Percentiles rank a stretch among this genome's conserved stretches.
Conservation (phyloP, 768 basidiomycete genomes). For the Termitomyces sp. region DNA sequence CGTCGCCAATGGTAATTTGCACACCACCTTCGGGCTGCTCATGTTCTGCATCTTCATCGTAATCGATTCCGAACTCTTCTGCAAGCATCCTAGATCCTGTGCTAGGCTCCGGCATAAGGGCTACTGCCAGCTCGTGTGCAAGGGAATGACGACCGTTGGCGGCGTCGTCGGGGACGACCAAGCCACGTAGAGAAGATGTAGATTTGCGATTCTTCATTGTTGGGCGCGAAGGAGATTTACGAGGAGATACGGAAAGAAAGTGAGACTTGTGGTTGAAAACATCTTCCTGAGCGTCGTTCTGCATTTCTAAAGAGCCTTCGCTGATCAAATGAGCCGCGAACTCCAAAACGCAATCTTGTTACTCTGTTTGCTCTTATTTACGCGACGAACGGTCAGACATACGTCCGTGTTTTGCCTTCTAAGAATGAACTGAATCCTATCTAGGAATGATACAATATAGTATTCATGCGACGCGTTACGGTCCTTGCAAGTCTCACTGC, state of each 20-base stretch:
- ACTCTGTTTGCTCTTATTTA: conserved; percentile 19
- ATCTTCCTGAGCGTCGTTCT: conserved; percentile 27
- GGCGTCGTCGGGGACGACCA: conserved; percentile 35
- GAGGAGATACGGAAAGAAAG: conserved; percentile 28
- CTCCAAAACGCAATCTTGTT: neutral
- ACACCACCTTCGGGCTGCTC: conserved; percentile 30
- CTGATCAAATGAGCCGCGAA: neutral
- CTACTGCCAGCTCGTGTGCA: conserved; percentile 83
- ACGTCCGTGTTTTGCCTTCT: neutral
- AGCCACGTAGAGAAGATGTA: conserved; percentile 42
- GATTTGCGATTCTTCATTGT: conserved; percentile 39
- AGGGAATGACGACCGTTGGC: conserved; percentile 59
- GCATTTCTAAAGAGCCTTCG: conserved; percentile 5
- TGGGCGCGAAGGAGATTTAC: conserved; percentile 31
- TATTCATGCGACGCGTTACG: neutral
- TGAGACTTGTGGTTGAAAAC: conserved; percentile 23
- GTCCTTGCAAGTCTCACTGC: neutral
- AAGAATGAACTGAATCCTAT: neutral
- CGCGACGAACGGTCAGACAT: conserved; percentile 5
- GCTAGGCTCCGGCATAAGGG: conserved; percentile 83
- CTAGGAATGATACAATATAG: neutral
- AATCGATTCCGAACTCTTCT: conserved; percentile 88
- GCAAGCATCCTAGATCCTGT: conserved; percentile 72
- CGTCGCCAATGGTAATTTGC: conserved; percentile 24
- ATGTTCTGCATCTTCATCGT: conserved; percentile 83